Evolutionary conservation across 768 basidiomycete species (phyloP).

Genomic region (Leccinum variicolor): DNA sequence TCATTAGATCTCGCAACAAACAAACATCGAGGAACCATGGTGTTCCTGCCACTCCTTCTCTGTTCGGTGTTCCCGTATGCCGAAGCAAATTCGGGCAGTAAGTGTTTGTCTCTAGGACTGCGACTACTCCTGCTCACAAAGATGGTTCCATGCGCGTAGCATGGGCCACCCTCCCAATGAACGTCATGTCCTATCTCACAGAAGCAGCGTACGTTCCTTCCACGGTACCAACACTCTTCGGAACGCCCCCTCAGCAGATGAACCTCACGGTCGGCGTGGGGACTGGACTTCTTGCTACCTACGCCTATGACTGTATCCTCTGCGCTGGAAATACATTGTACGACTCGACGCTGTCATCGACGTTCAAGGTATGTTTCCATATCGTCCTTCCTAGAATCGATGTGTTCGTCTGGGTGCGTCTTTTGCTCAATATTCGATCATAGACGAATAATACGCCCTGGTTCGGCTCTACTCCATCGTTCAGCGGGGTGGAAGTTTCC

Average conservation of each 20-base stretch:
- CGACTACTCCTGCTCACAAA: not conserved
- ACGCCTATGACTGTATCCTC: slow-evolving; percentile 23
- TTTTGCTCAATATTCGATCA: not conserved
- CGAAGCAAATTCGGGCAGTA: not conserved
- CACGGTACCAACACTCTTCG: slow-evolving; percentile 19
- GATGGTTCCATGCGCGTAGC: slow-evolving; percentile 13
- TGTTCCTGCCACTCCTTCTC: not conserved
- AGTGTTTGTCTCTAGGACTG: not conserved
- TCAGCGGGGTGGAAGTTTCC: slow-evolving; percentile 14
- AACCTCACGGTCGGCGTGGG: slow-evolving; percentile 23
- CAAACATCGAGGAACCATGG: not conserved
- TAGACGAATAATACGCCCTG: slow-evolving; percentile 21
- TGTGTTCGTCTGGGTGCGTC: not conserved
- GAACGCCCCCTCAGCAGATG: slow-evolving; percentile 27
- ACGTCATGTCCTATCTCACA: slow-evolving; percentile 13
- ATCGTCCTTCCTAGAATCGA: not conserved
- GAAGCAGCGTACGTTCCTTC: slow-evolving; percentile 9
- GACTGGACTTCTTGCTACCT: slow-evolving; percentile 12
- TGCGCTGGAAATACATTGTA: slow-evolving; percentile 21
- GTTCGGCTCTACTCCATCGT: slow-evolving; percentile 11
- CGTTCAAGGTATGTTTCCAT: slow-evolving; percentile 20
- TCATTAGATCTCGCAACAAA: not conserved
- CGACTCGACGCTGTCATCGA: slow-evolving; percentile 21
- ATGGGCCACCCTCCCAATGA: slow-evolving; percentile 26
- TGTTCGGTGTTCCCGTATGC: not conserved